Base-by-base conservation (phyloP, 179 eudicot genomes). In the Actinidia chinensis region DNA sequence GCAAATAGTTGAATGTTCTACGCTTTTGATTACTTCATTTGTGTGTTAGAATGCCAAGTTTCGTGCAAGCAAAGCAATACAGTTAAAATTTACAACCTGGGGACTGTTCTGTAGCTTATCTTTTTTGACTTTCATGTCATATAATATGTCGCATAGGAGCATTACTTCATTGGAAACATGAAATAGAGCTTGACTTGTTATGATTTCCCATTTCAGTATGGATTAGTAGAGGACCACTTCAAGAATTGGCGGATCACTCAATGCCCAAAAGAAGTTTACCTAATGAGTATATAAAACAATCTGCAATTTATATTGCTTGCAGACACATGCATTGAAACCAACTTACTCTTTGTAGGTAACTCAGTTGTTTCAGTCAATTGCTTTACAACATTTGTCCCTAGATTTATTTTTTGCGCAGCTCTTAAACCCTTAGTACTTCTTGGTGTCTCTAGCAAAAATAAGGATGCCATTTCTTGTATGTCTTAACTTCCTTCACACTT, bases 161-260 rank as follows among this genome's bases (percentile, higher is more conserved):
- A 48, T 79, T 11, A 28, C 22, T 79, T 44, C 7, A 11, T n/a
- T 59, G 28, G 59, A 33, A 28, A 36, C 15, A 47, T 28, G 66
- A 46, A 56, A 59, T 48, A 22, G 58, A 70, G 46, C 28, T 28
- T 71, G 55, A 56, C 66, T 70, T 61, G 81, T n/a, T 80, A 44
- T 56, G 23, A 36, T 60, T 47, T 8, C 64, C 55, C 60, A 72
- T 77, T 83, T 86, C 89, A 95, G 99, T 95, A 95, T 87, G 95
- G 98, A 79, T 89, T 95, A 85, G 99, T n/a, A 17, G 99, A 95
- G 82, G 99, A 95, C n/a, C 89, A 88, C 89, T 51, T 89, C 93
- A 20, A 92, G 99, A 85, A 80, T 83, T 68, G 98, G 98, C 10
- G 93, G 89, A 78, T 79, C 90, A 67, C 68, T 73, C 36, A 79